Base-by-base conservation (phyloP, 2,329 filamentous ascomycete genomes). In the Ceratocystis albifundus region DNA sequence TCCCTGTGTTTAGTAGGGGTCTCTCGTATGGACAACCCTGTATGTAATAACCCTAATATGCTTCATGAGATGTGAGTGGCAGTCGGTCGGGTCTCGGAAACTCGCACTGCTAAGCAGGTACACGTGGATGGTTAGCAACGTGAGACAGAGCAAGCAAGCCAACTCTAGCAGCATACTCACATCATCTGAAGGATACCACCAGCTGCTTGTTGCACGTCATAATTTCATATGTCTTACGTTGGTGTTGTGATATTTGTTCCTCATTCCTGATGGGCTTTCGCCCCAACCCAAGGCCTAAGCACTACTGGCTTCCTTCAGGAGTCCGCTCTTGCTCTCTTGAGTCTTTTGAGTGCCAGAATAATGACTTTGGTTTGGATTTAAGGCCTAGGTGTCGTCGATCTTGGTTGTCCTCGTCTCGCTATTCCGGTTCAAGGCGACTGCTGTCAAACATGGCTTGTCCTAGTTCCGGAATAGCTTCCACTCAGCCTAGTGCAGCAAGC, bases 381-480 rank as follows among this genome's bases (percentile, higher is more conserved):
- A 22, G 28, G 48, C 28, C 48, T 5, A 28, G 48, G 8, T 32
- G 8, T 59, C 15, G 55, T 59, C 55, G 55, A 59, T 59, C 55
- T 59, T 59, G 12, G 28, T 30, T 17, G 28, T 32, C 28, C 32
- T 59, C 28, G 55, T 59, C 55, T 59, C 15, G 55, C n/a, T 28
- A 57, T 57, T 36, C 25, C 22, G 12, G 22, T 22, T 30, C 22
- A 57, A 57, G 53, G 30, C 25, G 53, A 57, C 53, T 28, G 36
- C 28, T 59, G 55, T 59, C 55, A 59, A 59, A 59, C 55, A 59
- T 59, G 55, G 55, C 28, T 30, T 59, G 55, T 36, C 55, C 25
- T 59, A 36, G 55, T 10, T 32, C 55, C 55, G 28, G 55, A 32
- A 59, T 36, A 59, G 28, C 55, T 32, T 32, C 25, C 28, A 59